Base-by-base conservation (phyloP, 768 basidiomycete species). In the Phanerochaete sordida region DNA sequence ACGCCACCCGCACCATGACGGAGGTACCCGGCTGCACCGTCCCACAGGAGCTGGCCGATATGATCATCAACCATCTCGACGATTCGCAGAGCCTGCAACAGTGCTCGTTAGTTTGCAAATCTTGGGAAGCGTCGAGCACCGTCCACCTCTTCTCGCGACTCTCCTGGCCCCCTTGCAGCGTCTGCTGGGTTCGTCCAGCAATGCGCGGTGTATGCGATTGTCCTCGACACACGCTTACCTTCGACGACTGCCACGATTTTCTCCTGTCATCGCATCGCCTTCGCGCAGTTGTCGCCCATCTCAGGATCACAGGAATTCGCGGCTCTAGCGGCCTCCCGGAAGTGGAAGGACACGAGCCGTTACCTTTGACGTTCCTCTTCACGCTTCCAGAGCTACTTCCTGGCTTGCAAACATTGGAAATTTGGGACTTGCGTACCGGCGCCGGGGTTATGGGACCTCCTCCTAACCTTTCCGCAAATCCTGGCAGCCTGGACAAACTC, bases 51-150 rank as follows among this genome's bases (percentile, higher is more conserved):
- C 51, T 64, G 1, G 28, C 23, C 33, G 63, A 64, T 39, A 54
- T 53, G 12, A 56, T 59, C 51, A 48, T 64, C 37, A 61, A 62
- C 52, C 45, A 53, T 44, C 55, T 61, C 16, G 56, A 61, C 21
- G 53, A 58, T 37, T 16, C n/a, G n/a, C 19, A 9, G n/a, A 24
- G 58, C 8, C 57, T 64, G 37, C 27, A 24, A 4, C 24, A 48
- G 23, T 64, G 63, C 61, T 57, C 60, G 27, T 61, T 64, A 23
- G 60, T 62, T 7, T 64, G 60, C 47, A 46, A 44, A 12, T 7
- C 60, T 11, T 64, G 60, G 63, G 35, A 53, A 16, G 50, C 60
- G 9, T 46, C 63, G 13, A 23, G 55, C 23, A 52, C 55, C n/a
- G 47, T 16, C 23, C 63, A 64, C 45, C 52, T 57, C 30, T 58